Percentiles rank a stretch among this genome's conserved stretches.
These are phyloP conservation scores for Ajuga reptans DNA, from an alignment of 305 asterid genomes.

Conservation along the genomic window DNA sequence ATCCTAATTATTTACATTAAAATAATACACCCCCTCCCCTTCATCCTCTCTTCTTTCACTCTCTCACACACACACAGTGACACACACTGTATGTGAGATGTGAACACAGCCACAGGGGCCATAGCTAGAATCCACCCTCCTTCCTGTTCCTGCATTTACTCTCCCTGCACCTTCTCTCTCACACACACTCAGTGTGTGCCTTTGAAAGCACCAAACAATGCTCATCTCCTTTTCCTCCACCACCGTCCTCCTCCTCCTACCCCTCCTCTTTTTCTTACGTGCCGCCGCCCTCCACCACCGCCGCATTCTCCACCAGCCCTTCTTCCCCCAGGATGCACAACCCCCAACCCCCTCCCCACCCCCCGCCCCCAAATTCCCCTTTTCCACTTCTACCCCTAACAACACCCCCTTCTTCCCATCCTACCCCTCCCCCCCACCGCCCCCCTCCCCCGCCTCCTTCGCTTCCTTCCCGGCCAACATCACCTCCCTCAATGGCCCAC, in stretches of 20 bases:
- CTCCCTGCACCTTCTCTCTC: not conserved
- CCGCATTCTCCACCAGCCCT: constrained; percentile 87
- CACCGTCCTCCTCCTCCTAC: constrained; percentile 24
- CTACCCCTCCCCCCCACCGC: constrained; percentile 58
- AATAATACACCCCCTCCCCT: not conserved
- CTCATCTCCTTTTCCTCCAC: constrained; percentile 2
- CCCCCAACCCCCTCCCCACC: constrained; percentile 33
- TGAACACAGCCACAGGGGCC: too few relatives aligned
- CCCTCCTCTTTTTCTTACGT: constrained; percentile 22
- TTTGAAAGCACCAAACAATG: constrained; percentile 13
- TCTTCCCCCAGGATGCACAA: constrained; percentile 44
- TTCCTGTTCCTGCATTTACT: constrained; percentile 13
- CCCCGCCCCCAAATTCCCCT: constrained; percentile 37
- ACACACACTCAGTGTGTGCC: constrained; percentile 10
- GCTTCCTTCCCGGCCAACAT: constrained; percentile 73
- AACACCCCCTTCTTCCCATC: constrained; percentile 63
- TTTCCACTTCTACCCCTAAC: constrained; percentile 42
- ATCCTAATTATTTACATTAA: not conserved
- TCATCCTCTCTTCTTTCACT: not conserved
- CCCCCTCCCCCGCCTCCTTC: constrained; percentile 49
- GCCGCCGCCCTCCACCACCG: constrained; percentile 34
- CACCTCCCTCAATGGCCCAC: constrained; percentile 45
- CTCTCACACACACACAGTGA: not conserved
- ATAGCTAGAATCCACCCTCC: not conserved
- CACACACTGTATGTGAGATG: constrained; percentile 19